Percentiles rank a stretch among this genome's conserved stretches.
Evolutionary conservation across 768 basidiomycete genomes (phyloP).

Genomic region (Naganishia randhawae): DNA sequence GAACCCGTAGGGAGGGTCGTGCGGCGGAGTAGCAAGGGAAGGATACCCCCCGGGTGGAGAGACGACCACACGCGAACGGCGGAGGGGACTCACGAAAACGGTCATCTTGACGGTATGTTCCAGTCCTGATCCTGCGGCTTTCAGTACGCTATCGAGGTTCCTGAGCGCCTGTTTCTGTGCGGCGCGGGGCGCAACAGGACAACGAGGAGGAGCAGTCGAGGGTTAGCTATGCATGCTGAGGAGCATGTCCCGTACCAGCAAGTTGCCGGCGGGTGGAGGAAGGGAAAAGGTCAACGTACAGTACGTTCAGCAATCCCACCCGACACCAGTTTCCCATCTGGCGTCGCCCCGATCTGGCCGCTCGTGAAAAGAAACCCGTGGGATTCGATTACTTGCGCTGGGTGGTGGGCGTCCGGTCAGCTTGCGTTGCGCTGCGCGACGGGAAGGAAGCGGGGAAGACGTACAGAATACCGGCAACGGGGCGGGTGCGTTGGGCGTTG

Average conservation of each 20-base stretch:
- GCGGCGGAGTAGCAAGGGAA: not conserved
- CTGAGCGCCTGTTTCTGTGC: constrained; percentile 9
- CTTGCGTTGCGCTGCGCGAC: not conserved
- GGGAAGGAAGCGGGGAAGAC: not conserved
- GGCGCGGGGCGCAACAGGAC: too few relatives aligned
- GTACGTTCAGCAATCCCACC: constrained; percentile 28
- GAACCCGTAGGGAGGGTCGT: too few relatives aligned
- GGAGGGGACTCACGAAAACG: constrained; percentile 33
- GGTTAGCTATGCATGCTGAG: too few relatives aligned
- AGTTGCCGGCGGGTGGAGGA: not conserved
- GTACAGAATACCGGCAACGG: constrained; percentile 3
- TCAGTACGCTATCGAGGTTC: constrained; percentile 47
- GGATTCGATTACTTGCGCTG: constrained; percentile 32
- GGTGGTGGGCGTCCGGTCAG: not conserved
- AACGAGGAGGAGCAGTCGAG: too few relatives aligned
- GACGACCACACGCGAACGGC: too few relatives aligned
- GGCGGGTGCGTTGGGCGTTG: not conserved
- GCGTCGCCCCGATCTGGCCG: constrained; percentile 31
- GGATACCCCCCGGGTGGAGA: not conserved
- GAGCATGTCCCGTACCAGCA: too few relatives aligned
- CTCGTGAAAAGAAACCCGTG: constrained; percentile 34
- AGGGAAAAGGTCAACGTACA: not conserved
- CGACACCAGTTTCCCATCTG: constrained; percentile 30
- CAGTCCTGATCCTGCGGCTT: constrained; percentile 40
- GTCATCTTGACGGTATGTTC: constrained; percentile 47